Evolutionary conservation across 768 basidiomycete species (phyloP).

Genomic region (Lactarius deliciosus): DNA sequence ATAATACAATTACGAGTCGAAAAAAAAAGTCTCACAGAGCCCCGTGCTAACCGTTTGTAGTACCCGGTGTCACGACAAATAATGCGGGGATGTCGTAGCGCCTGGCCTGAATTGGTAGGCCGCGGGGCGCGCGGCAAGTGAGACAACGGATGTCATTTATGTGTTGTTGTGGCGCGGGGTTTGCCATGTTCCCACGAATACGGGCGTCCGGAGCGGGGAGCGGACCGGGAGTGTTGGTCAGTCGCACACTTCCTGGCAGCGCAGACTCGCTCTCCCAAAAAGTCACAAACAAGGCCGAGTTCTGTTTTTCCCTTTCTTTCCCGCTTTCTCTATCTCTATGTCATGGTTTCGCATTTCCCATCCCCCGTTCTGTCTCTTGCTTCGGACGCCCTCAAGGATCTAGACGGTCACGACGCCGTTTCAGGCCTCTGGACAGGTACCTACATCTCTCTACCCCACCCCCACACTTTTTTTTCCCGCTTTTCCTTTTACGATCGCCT

Average conservation of each 20-base stretch:
- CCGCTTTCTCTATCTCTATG: conserved; percentile 17
- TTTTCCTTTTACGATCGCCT: neutral
- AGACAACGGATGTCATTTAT: neutral
- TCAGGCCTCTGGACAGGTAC: conserved; percentile 67
- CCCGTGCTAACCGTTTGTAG: conserved; percentile 14
- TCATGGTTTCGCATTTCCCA: conserved; percentile 56
- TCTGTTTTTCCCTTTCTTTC: neutral
- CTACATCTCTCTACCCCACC: conserved; percentile 39
- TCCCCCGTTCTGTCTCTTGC: conserved; percentile 65
- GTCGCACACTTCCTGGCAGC: neutral
- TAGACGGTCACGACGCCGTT: conserved; percentile 68
- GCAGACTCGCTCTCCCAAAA: neutral
- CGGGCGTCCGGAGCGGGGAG: neutral
- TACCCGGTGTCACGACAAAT: conserved; percentile 3
- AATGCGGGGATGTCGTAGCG: conserved; percentile 24
- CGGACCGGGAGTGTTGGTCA: neutral
- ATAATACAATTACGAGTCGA: conserved; percentile 18
- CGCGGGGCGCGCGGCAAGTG: conserved; percentile 17
- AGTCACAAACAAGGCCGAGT: neutral
- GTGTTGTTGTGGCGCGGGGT: conserved; percentile 1
- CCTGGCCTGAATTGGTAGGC: conserved; percentile 7
- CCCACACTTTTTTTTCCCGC: conserved; percentile 16
- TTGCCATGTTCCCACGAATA: neutral
- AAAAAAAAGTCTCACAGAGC: neutral
- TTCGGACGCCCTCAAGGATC: conserved; percentile 62